Percentiles rank a stretch among this genome's conserved stretches.
Conservation (phyloP, 176 grass and related monocot genomes). For the Thalia dealbata region DNA sequence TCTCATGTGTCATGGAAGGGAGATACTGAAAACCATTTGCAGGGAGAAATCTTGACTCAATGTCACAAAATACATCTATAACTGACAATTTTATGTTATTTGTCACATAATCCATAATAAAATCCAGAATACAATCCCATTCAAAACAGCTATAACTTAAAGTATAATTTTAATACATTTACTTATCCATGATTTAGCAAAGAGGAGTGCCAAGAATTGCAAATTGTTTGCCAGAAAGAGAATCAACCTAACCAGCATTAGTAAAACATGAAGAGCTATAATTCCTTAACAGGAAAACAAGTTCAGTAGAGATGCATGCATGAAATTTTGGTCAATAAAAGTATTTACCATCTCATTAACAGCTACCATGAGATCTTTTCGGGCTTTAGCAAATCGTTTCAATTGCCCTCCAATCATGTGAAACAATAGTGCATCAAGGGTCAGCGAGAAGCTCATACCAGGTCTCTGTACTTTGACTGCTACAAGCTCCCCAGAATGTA, state of each 20-base stretch:
- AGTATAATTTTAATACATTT: neutral
- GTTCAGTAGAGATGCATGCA: neutral
- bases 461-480: constrained; percentile 95
- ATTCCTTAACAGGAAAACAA: neutral
- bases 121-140: too few species aligned
- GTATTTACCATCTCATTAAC: constrained; percentile 86
- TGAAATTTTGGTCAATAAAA: neutral
- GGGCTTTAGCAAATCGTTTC: constrained; percentile 90
- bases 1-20: neutral
- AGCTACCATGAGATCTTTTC: constrained; percentile 90
- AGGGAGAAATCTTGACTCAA: neutral
- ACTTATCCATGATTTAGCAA: neutral
- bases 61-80: neutral
- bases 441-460: constrained; percentile 79
- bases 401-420: constrained; percentile 94
- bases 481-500: constrained; percentile 84
- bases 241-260: neutral
- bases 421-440: constrained; percentile 86
- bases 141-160: too few species aligned
- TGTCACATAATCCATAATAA: too few species aligned
- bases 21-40: neutral
- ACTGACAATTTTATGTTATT: too few species aligned
- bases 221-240: neutral
- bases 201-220: neutral
- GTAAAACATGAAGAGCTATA: neutral